Evolutionary conservation across 2,329 filamentous ascomycete genomes (phyloP), one percentile per base, ranked within the genome.

Genomic region (Fusarium odoratissimum): DNA sequence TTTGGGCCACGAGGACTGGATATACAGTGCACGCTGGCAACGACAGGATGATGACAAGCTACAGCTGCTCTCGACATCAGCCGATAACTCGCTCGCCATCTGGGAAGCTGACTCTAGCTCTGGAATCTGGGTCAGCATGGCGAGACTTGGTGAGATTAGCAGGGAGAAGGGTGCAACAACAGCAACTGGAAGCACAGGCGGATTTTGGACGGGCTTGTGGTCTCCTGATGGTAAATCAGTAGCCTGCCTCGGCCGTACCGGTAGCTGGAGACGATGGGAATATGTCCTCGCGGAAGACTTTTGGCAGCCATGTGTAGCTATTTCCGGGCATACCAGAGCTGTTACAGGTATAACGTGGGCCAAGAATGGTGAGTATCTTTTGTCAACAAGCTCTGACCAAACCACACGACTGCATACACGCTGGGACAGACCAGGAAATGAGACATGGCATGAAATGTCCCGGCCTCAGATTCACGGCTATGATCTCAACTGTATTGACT

Each of bases 391-490:
- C 79, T 90, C 91, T 12, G 96, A 99, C 82, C 96, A 99, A 83
- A 99, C 96, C 0, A 97, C 95, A 6, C 89, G 96, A 54, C 86
- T 98, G 25, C 94, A 95, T 80, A 92, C 94, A 2, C 85, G 91
- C 77, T 98, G 95, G 96, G 88, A 87, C 67, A 85, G 86, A 23
- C 64, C 76, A 10, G 73, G 71, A 11, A 60, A 62, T 8, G 71
- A 76, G 33, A 94, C 94, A 16, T 99, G 96, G 96, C 95, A 98
- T 82, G 96, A 99, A 81, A 95, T 98, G 85, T 92, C 95, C 2
- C 88, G 96, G 55, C 96, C 96, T 8, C 96, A 99, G 80, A 99
- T 99, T 73, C 96, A 99, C 80, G 96, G 96, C 41, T 99, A 99
- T 81, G 95, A 99, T 80, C 88, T 99, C 60, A 99, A 98, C 84